phyloP scores from a whole-genome alignment of 2,329 filamentous ascomycete genomes.

The Fusarium succisae region DNA sequence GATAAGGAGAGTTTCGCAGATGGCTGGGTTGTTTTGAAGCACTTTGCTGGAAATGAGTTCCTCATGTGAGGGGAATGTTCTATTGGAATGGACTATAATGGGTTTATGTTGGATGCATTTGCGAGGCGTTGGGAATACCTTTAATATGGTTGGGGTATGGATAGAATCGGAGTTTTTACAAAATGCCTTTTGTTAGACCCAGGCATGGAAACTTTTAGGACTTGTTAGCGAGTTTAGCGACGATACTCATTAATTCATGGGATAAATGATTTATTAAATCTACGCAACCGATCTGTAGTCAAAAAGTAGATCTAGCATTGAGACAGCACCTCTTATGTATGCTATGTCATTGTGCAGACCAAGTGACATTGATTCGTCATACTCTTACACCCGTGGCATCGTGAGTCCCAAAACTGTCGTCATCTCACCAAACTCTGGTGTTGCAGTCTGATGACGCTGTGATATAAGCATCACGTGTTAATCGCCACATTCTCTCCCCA shows the following conservation, averaged over 20 bases:
- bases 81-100: background rate
- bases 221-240: background rate
- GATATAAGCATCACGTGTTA: slow-evolving; percentile 38
- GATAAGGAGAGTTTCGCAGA: slow-evolving; percentile 76
- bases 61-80: slow-evolving; percentile 37
- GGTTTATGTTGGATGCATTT: background rate
- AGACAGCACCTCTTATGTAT: background rate
- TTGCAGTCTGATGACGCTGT: slow-evolving; percentile 26
- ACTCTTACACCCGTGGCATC: slow-evolving; percentile 1
- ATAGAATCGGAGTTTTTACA: slow-evolving; percentile 4
- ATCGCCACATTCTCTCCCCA: slow-evolving; percentile 32
- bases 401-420: slow-evolving; percentile 20
- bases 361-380: background rate
- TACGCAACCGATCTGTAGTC: background rate
- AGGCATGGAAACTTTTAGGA: background rate
- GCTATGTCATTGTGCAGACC: background rate
- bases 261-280: background rate
- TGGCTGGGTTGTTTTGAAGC: slow-evolving; percentile 78
- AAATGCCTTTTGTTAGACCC: background rate
- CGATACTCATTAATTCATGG: background rate
- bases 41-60: slow-evolving; percentile 85
- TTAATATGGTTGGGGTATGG: background rate
- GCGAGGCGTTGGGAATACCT: slow-evolving; percentile 17
- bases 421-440: slow-evolving; percentile 20
- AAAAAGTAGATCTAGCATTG: background rate